A percentile compares a stretch with the other conserved stretches of the same genome.
These are phyloP conservation scores for Ceratocystis diversiconidia DNA, from an alignment of 2,329 filamentous ascomycete genomes.

Conservation along the genomic window DNA sequence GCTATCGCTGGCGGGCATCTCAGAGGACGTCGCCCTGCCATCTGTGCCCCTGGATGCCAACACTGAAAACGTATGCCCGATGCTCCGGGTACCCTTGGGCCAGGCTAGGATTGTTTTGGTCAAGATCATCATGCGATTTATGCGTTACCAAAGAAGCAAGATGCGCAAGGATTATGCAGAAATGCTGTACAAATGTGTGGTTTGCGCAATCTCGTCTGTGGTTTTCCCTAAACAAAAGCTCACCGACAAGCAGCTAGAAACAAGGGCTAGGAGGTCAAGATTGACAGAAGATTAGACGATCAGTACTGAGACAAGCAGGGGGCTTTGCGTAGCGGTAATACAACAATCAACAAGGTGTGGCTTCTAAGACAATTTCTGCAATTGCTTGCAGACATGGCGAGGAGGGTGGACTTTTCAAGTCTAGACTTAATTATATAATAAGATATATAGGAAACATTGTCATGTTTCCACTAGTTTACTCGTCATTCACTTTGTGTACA, in stretches of 20 bases:
- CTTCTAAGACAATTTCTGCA: neutral
- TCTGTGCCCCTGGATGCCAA: constrained; percentile 6
- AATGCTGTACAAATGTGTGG: constrained; percentile 17
- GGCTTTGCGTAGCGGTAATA: neutral
- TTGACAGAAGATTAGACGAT: neutral
- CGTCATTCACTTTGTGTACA: constrained; percentile 25
- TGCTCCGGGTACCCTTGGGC: constrained; percentile 5
- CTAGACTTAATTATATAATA: neutral
- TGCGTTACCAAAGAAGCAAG: constrained; percentile 12
- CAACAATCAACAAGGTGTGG: neutral
- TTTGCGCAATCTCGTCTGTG: constrained; percentile 12
- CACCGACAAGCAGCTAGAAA: neutral
- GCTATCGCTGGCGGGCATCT: constrained; percentile 11
- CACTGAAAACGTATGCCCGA: constrained; percentile 9
- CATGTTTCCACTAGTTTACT: neutral
- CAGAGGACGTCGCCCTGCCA: neutral
- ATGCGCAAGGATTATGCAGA: constrained; percentile 17
- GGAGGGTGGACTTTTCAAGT: neutral
- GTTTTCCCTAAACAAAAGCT: constrained; percentile 6
- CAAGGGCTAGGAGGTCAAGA: neutral
- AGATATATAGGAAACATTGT: neutral
- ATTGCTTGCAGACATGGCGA: neutral
- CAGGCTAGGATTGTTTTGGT: constrained; percentile 9
- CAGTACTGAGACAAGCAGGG: neutral
- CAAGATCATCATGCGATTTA: constrained; percentile 10